Base-by-base conservation (phyloP, 176 grass and related monocot species). In the Triticum timopheevii region DNA sequence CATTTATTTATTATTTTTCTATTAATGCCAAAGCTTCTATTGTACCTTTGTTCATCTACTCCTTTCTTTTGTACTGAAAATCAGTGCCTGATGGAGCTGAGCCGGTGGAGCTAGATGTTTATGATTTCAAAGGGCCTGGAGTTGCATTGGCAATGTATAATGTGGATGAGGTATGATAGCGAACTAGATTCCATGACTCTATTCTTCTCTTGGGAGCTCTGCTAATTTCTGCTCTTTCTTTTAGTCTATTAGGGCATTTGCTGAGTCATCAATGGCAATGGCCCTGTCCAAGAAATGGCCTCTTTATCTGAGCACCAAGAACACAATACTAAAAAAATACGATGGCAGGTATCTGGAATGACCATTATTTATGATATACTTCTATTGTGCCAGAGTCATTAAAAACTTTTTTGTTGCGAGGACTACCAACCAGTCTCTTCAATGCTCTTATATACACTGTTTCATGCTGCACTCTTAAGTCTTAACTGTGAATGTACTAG, bases 251-350 rank as follows among this genome's bases (percentile, higher is more conserved):
- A 88, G 79, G 82, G 90, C 93, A 84, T 98, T 98, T 79, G 96
- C 96, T 77, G 97, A 94, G 73, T 94, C 97, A 16, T 96, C 97
- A 47, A 94, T 98, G 97, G 85, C 90, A 70, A 96, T 95, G 89
- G 94, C 94, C 49, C 85, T 89, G 73, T 82, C 90, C 42, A 98
- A 96, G 77, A 93, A 84, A 63, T 98, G 92, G 92, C 97, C 94
- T 33, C 92, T 98, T 85, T 98, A 98, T 69, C 89, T 98, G 61
- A 98, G 92, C 79, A 98, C 97, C 23, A 98, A 98, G 64, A 98
- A 98, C 64, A 98, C 97, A 31, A 98, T 98, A 82, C 83, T 98
- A 0, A 98, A 96, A 40, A 96, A 91, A 80, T 98, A 98, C 62
- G 97, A 98, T 25, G 97, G 94, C 88, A 98, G 94, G 97, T 98